These are phyloP conservation scores for Mycena pura DNA, from an alignment of 768 basidiomycete genomes.

Conservation along the genomic window DNA sequence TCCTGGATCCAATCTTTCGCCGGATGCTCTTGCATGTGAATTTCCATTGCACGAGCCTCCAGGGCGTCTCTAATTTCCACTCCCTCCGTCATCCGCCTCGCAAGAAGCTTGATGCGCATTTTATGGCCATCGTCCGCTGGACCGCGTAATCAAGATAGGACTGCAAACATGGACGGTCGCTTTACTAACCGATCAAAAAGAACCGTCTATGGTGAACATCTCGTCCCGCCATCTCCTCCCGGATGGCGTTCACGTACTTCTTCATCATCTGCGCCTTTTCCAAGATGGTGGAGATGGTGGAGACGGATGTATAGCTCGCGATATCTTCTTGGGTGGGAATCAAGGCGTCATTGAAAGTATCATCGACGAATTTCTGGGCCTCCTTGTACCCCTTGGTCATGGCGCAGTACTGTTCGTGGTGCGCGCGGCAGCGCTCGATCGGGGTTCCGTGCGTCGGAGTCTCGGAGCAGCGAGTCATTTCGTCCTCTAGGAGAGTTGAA, in stretches of 20 bases:
- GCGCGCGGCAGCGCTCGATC: conserved; percentile 29
- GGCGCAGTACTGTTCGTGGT: conserved; percentile 33
- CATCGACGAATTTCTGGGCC: conserved; percentile 34
- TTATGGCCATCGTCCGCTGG: conserved; percentile 38
- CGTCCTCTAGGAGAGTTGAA: conserved; percentile 25
- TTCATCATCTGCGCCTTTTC: conserved; percentile 31
- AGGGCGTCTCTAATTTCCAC: conserved; percentile 28
- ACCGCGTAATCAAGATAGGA: not conserved
- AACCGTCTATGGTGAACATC: conserved; percentile 39
- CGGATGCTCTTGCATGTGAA: conserved; percentile 12
- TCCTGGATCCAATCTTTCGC: not conserved
- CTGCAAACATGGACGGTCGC: not conserved
- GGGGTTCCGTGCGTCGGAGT: conserved; percentile 29
- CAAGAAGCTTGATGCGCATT: conserved; percentile 35
- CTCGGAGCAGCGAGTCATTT: conserved; percentile 31
- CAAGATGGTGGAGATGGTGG: conserved; percentile 10
- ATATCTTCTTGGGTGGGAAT: conserved; percentile 32
- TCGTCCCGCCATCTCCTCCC: conserved; percentile 38
- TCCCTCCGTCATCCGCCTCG: conserved; percentile 35
- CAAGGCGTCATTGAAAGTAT: conserved; percentile 11
- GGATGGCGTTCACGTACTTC: conserved; percentile 39
- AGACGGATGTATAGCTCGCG: conserved; percentile 19
- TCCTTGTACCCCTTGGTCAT: conserved; percentile 37
- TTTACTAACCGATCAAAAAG: conserved; percentile 36
- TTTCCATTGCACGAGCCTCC: conserved; percentile 22